Percentiles rank a stretch among this genome's conserved stretches.
phyloP scores from a whole-genome alignment of 2,329 filamentous ascomycete genomes.

The Fusarium multiceps region DNA sequence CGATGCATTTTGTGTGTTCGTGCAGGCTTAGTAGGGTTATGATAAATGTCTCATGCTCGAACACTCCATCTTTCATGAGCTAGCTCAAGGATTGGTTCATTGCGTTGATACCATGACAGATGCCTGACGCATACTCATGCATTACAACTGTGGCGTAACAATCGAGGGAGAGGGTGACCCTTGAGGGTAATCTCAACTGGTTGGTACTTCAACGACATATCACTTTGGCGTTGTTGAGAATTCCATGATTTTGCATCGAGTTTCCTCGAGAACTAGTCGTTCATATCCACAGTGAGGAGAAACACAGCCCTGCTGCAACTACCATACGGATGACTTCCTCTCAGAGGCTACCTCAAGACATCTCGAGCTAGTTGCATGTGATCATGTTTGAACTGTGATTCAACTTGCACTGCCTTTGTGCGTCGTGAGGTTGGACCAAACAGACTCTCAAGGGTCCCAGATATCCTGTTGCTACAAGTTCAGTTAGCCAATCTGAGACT shows the following conservation, averaged over 20 bases:
- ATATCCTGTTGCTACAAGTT: slow-evolving; percentile 5
- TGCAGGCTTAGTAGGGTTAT: neutral
- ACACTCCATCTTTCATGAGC: neutral
- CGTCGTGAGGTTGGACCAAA: slow-evolving; percentile 5
- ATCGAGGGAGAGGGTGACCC: slow-evolving; percentile 5
- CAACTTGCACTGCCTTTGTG: slow-evolving; percentile 31
- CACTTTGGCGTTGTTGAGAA: slow-evolving; percentile 14
- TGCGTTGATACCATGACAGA: slow-evolving; percentile 3
- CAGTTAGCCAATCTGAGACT: slow-evolving; percentile 3
- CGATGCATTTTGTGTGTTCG: slow-evolving; percentile 6
- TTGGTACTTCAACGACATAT: neutral
- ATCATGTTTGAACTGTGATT: slow-evolving; percentile 2
- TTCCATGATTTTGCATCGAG: slow-evolving; percentile 11
- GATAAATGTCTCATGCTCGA: slow-evolving; percentile 12
- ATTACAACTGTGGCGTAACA: slow-evolving; percentile 13
- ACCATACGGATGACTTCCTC: slow-evolving; percentile 9
- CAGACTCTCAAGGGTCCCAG: slow-evolving; percentile 1
- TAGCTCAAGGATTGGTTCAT: slow-evolving; percentile 5
- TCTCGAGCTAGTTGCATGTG: slow-evolving; percentile 5
- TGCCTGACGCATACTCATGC: slow-evolving; percentile 14
- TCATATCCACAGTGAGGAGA: slow-evolving; percentile 21
- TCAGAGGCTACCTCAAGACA: slow-evolving; percentile 11
- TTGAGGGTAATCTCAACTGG: slow-evolving; percentile 1
- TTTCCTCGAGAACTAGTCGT: slow-evolving; percentile 8
- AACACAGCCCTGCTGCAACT: slow-evolving; percentile 16